phyloP scores from a whole-genome alignment of 176 grass and related monocot genomes.

The Calamus simplicifolius region DNA sequence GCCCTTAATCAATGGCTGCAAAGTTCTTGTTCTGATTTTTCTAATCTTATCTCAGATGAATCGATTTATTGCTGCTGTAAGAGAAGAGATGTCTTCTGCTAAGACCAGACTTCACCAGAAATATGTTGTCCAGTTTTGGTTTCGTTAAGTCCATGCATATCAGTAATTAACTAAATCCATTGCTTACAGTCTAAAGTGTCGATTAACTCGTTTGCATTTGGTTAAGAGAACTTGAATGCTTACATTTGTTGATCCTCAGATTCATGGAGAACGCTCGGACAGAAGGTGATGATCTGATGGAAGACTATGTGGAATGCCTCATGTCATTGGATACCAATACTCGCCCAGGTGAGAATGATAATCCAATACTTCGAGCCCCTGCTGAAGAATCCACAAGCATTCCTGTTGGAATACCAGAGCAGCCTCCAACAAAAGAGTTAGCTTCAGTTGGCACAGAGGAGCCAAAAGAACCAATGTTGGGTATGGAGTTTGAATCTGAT shows the following conservation, averaged over 20 bases:
- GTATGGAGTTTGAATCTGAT: conserved; percentile 70
- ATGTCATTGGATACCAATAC: conserved; percentile 77
- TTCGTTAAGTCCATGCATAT: no score
- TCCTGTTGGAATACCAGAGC: conserved; percentile 13
- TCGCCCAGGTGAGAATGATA: conserved; percentile 25
- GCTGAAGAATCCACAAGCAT: conserved; percentile 8
- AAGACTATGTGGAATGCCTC: conserved; percentile 76
- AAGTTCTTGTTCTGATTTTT: no score
- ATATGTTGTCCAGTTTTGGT: no score
- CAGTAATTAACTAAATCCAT: no score
- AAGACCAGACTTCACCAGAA: no score
- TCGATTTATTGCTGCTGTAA: no score
- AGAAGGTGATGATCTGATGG: conserved; percentile 60
- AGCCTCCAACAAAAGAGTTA: conserved; percentile 22
- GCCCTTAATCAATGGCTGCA: no score
- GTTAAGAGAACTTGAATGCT: not conserved
- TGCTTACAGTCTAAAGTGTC: no score
- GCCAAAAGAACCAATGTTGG: conserved; percentile 43
- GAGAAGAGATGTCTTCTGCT: no score
- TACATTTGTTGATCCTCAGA: conserved; percentile 4
- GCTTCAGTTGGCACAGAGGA: conserved; percentile 13
- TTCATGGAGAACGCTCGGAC: conserved; percentile 41
- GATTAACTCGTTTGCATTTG: no score
- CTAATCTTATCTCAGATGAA: no score
- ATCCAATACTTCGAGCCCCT: conserved; percentile 29